Evolutionary conservation across 1,284 basidiomycete genomes (phyloP).

Genomic region (Rhodotorula sp.): DNA sequence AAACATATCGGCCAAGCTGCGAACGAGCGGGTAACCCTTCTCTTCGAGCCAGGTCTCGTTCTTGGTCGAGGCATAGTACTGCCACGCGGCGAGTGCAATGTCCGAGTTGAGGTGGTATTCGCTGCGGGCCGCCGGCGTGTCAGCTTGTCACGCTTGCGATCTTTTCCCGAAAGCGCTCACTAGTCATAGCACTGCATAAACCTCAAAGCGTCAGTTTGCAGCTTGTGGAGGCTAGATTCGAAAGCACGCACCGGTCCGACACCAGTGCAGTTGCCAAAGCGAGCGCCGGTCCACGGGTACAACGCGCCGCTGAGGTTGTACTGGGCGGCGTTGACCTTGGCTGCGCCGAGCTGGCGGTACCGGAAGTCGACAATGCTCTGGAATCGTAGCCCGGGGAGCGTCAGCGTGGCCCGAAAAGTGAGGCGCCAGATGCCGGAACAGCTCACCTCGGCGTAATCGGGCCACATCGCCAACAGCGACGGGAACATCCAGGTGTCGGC

Average conservation of each 20-base stretch:
- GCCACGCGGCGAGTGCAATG: constrained; percentile 39
- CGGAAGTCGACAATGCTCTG: constrained; percentile 42
- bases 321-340: constrained; percentile 28
- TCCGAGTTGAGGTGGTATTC: constrained; percentile 46
- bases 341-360: constrained; percentile 35
- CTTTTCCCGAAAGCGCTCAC: neutral
- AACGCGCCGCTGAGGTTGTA: constrained; percentile 38
- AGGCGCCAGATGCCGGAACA: no score
- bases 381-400: neutral
- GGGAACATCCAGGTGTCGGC: constrained; percentile 44
- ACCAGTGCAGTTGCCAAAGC: constrained; percentile 40
- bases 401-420: neutral
- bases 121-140: neutral
- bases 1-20: constrained; percentile 39
- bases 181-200: neutral
- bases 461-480: constrained; percentile 38
- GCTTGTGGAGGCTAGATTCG: constrained; percentile 1
- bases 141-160: neutral
- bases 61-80: constrained; percentile 42
- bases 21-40: constrained; percentile 43
- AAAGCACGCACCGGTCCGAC: constrained; percentile 7
- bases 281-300: constrained; percentile 43
- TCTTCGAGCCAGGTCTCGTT: constrained; percentile 42
- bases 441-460: constrained; percentile 36
- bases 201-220: neutral